Conservation (phyloP, 352 stramenopile species). For the Phytophthora sp. region DNA sequence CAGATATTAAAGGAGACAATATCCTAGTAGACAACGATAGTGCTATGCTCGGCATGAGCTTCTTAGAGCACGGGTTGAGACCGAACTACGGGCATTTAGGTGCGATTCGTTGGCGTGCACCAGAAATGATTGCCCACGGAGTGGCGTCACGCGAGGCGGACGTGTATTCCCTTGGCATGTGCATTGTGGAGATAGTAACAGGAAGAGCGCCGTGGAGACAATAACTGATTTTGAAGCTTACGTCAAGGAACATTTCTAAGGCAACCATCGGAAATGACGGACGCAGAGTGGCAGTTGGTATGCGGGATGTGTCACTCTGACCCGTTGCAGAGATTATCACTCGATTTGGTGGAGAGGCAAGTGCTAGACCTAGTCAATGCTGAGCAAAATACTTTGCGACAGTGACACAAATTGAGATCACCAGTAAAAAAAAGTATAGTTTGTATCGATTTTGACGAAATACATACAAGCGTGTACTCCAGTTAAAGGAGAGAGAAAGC, state of each 20-base stretch:
- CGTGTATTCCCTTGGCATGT: conserved; percentile 6
- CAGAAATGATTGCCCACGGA: background rate
- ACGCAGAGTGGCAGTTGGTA: conserved; percentile 1
- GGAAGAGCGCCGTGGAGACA: background rate
- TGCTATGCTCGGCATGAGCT: conserved; percentile 8
- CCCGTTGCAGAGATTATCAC: background rate
- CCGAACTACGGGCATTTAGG: background rate
- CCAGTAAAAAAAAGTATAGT: no score
- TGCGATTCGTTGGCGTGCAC: background rate
- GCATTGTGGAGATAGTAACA: conserved; percentile 1
- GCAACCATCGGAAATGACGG: background rate
- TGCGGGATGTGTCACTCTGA: conserved; percentile 4
- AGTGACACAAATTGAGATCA: no score
- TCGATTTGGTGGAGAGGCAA: background rate
- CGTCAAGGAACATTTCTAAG: background rate
- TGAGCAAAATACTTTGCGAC: no score
- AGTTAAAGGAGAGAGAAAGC: no score
- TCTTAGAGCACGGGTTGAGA: background rate
- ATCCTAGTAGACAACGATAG: background rate
- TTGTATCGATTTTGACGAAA: no score
- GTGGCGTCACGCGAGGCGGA: conserved; percentile 2
- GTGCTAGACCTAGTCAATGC: no score
- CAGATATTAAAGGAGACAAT: conserved; percentile 5
- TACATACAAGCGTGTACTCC: no score
- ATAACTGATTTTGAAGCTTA: background rate